Base-by-base conservation (phyloP, 768 basidiomycete genomes). In the Cystofilobasidium bisporidii region DNA sequence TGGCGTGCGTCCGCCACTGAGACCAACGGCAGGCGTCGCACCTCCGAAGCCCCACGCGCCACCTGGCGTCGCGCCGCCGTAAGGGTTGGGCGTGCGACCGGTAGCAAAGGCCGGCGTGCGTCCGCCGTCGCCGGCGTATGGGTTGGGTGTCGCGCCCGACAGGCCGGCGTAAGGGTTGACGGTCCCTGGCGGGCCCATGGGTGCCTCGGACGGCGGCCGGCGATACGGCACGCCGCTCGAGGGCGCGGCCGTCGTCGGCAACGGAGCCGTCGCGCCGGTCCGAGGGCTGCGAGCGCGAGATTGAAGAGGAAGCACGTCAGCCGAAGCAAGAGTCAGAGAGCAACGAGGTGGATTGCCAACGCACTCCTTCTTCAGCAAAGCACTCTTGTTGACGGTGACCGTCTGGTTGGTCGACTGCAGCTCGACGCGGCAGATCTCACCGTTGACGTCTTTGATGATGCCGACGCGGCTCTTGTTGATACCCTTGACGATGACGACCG, bases 371-470 rank as follows among this genome's bases (percentile, higher is more conserved):
- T 86, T 82, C 70, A 83, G 82, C 24, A 94, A 77, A 74, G 88
- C 89, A 55, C 83, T 82, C 74, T 91, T 89, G 58, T 88, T 87
- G 66, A 97, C 85, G 45, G 86, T 86, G 67, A 99, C 85, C 26
- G 92, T 81, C 77, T 90, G 92, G 77, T 92, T 93, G 45, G 87
- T 87, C 18, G 91, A 86, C 69, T 83, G 80, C n/a, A 99, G 80
- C 77, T 98, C 96, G 18, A 99, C 91, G 48, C 96, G 84, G 1
- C 87, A 89, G 65, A 85, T 80, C 45, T 82, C 81, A 6, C 92
- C 94, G 67, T 92, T 94, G 33, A 91, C 89, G 75, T 98, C 96
- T 78, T 93, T 97, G 80, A 98, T 88, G 6, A 86, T 84, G 10
- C 96, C 96, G 55, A 86, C 81, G 72, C 93, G 87, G 18, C 91